Conservation (phyloP, 176 grass and related monocot genomes). For the Rhipidocladum racemiflorum region DNA sequence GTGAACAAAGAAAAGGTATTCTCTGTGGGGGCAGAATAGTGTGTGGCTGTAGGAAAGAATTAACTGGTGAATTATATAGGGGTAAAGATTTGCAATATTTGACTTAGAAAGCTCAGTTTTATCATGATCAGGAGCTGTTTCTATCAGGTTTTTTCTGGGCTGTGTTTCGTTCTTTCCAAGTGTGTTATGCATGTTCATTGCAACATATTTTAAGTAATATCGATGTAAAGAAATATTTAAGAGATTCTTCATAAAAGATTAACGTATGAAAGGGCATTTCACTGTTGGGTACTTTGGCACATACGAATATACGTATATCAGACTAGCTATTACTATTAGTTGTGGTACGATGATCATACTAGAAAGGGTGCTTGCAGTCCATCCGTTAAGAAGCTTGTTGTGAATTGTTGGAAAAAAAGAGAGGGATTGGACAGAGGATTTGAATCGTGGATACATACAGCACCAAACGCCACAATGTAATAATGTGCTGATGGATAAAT, state of each 20-base stretch:
- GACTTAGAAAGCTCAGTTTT: constrained; percentile 4
- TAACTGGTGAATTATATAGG: too few species aligned
- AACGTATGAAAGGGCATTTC: neutral
- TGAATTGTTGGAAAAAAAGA: neutral
- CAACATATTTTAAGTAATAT: neutral
- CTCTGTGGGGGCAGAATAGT: too few species aligned
- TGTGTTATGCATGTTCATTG: neutral
- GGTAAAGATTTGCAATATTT: neutral
- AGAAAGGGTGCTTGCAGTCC: too few species aligned
- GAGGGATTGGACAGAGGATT: neutral
- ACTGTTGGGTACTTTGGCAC: neutral
- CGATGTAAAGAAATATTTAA: neutral
- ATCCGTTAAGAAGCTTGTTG: too few species aligned
- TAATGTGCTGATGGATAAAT: neutral
- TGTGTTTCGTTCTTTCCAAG: neutral
- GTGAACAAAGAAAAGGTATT: too few species aligned
- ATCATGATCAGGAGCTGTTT: neutral
- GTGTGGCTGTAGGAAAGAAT: too few species aligned
- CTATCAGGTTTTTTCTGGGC: neutral
- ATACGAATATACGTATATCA: too few species aligned
- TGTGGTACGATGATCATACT: too few species aligned
- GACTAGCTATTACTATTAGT: too few species aligned
- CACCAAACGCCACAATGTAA: neutral
- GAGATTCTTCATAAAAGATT: neutral
- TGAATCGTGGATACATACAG: neutral